These are phyloP conservation scores for Echeveria elegans DNA, from an alignment of 164 flowering plant genomes.

Conservation along the genomic window DNA sequence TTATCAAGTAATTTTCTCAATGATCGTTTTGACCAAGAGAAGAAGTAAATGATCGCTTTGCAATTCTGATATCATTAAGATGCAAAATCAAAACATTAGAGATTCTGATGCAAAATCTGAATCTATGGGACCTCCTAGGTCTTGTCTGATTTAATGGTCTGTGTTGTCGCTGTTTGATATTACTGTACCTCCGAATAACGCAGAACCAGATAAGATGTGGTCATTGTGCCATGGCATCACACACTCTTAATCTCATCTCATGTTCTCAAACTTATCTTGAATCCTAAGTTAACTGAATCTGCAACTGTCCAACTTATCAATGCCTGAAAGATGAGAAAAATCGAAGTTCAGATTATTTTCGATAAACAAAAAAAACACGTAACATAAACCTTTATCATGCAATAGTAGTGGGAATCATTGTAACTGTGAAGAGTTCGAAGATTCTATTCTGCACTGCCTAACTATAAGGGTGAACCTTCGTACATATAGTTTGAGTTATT, in stretches of 20 bases:
- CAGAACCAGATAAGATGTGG: not conserved
- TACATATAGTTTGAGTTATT: not conserved
- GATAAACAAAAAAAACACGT: too few species aligned
- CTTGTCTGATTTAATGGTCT: not conserved
- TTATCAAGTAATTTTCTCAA: not conserved
- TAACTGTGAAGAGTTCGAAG: too few species aligned
- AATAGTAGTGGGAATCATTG: too few species aligned
- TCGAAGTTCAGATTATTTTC: too few species aligned
- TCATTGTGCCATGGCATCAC: not conserved
- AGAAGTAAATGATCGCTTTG: too few species aligned
- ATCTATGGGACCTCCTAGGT: not conserved
- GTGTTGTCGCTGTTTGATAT: not conserved
- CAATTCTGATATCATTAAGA: too few species aligned
- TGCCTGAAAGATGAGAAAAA: not conserved
- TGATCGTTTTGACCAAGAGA: too few species aligned
- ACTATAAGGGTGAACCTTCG: too few species aligned
- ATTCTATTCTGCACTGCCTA: too few species aligned
- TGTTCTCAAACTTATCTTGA: not conserved
- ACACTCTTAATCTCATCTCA: not conserved
- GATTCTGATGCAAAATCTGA: too few species aligned
- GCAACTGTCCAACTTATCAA: not conserved
- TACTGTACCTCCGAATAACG: not conserved
- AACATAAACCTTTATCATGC: too few species aligned
- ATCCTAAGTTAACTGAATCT: not conserved
- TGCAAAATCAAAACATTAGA: too few species aligned